Evolutionary conservation across 352 stramenopile genomes (phyloP).

Genomic region (Pilasporangium apinafurcum): DNA sequence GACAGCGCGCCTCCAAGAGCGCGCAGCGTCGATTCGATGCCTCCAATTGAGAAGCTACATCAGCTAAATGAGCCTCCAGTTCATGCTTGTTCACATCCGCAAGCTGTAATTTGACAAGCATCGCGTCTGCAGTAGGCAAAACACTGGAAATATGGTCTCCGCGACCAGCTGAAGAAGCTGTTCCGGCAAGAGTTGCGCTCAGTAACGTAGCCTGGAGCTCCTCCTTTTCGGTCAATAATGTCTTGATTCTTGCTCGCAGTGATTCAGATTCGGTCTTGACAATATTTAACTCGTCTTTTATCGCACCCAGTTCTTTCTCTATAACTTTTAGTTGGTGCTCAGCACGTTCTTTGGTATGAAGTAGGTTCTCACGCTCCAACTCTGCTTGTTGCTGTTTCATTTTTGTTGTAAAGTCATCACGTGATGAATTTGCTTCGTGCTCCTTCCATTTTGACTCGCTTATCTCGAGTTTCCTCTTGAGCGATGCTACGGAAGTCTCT

Average conservation of each 20-base stretch:
- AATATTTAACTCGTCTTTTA: conserved; percentile 15
- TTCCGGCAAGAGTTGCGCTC: conserved; percentile 5
- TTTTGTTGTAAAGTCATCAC: conserved; percentile 20
- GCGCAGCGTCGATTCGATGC: conserved; percentile 25
- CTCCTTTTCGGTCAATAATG: conserved; percentile 25
- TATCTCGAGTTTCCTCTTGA: conserved; percentile 11
- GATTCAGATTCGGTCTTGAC: conserved; percentile 18
- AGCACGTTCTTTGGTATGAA: conserved; percentile 16
- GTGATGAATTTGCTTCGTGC: conserved; percentile 2
- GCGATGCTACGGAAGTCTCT: conserved; percentile 1
- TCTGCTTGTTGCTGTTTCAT: conserved; percentile 32
- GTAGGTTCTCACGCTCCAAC: conserved; percentile 12
- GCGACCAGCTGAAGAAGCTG: neutral
- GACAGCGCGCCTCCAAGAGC: conserved; percentile 33
- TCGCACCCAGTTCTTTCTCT: conserved; percentile 20
- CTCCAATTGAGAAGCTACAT: conserved; percentile 43
- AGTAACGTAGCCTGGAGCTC: conserved; percentile 24
- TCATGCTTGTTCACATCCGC: conserved; percentile 45
- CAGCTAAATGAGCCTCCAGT: conserved; percentile 39
- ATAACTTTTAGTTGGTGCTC: conserved; percentile 19
- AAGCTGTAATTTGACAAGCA: conserved; percentile 61
- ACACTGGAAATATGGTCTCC: too few relatives aligned
- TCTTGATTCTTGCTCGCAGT: conserved; percentile 22
- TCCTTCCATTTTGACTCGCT: conserved; percentile 14
- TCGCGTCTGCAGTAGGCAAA: conserved; percentile 17